These are phyloP conservation scores for Aspergillus hancockii DNA, from an alignment of 495 filamentous ascomycete species.

Conservation along the genomic window DNA sequence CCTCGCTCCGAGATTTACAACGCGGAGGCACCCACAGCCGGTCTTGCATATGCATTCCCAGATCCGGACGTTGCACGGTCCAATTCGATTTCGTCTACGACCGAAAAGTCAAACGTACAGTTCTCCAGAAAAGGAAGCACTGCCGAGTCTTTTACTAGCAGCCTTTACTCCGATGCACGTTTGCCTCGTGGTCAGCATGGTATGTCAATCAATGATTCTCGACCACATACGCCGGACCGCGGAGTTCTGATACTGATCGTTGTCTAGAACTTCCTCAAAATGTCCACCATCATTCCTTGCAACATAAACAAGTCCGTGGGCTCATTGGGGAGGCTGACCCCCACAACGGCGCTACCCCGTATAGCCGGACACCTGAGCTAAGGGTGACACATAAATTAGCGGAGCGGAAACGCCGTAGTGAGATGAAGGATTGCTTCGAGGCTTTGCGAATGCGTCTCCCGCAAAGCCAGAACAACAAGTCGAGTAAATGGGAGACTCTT, in stretches of 20 bases:
- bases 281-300: conserved; percentile 75
- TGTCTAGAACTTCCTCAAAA: conserved; percentile 45
- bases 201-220: conserved; percentile 19
- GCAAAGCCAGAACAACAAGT: conserved; percentile 84
- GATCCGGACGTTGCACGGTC: conserved; percentile 67
- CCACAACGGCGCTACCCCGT: conserved; percentile 64
- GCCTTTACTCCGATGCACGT: conserved; percentile 71
- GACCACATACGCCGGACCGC: not conserved
- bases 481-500: conserved; percentile 99
- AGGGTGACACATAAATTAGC: conserved; percentile 94
- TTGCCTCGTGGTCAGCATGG: conserved; percentile 71
- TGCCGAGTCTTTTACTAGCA: conserved; percentile 71
- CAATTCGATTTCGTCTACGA: conserved; percentile 55
- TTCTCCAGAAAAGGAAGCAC: conserved; percentile 71
- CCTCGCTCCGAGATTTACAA: conserved; percentile 76
- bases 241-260: conserved; percentile 15
- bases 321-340: conserved; percentile 62
- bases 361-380: conserved; percentile 93
- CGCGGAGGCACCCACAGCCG: conserved; percentile 77
- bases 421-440: conserved; percentile 98
- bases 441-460: conserved; percentile 79
- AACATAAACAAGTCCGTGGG: conserved; percentile 69
- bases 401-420: conserved; percentile 90
- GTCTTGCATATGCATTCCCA: conserved; percentile 80
- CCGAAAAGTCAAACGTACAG: conserved; percentile 45